Evolutionary conservation across 352 stramenopile genomes (phyloP), one percentile per base, ranked within the genome.

Genomic region (Pythium guiyangense): DNA sequence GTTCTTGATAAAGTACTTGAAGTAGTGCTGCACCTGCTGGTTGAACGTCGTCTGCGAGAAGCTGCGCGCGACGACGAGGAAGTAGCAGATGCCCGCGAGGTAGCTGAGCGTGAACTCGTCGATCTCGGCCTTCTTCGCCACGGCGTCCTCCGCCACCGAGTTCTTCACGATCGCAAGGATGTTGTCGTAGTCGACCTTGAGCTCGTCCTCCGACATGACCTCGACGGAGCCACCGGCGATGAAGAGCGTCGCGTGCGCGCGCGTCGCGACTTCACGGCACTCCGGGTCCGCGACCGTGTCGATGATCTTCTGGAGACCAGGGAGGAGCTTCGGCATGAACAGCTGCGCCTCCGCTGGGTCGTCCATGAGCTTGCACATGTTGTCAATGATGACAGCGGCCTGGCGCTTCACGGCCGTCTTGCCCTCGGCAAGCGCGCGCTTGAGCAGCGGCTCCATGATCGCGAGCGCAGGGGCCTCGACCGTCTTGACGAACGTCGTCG

Each of bases 301-400:
- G 43, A 98, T 97, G 60, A 98, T 97, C 69, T 97, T 98, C 74
- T 98, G 88, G 40, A 99, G 84, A 49, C 94, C 96, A 56, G 96
- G 96, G 44, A 99, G 84, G 12, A 99, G 84, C 64, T 98, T 96
- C 26, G 96, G 96, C 72, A 99, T 94, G 80, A 99, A 99, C 31
- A 97, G 86, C 77, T 96, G 94, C 11, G 96, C 97, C 71, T 98
- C 94, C 64, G 97, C 71, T 1, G 97, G 94, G 71, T 99, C 96
- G 72, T 99, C 96, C 63, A 99, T 97, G 43, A 99, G 84, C 87
- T 99, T 99, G 75, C 89, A 98, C 95, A 99, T 98, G 83, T 99
- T 99, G 84, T 99, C 94, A 73, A 98, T 99, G 65, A 99, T 99
- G 62, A 99, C 96, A 64, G 95, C 94, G 50, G 91, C 93, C 79